phyloP scores from a whole-genome alignment of 2,329 filamentous ascomycete genomes.

The Colletotrichum navitas region DNA sequence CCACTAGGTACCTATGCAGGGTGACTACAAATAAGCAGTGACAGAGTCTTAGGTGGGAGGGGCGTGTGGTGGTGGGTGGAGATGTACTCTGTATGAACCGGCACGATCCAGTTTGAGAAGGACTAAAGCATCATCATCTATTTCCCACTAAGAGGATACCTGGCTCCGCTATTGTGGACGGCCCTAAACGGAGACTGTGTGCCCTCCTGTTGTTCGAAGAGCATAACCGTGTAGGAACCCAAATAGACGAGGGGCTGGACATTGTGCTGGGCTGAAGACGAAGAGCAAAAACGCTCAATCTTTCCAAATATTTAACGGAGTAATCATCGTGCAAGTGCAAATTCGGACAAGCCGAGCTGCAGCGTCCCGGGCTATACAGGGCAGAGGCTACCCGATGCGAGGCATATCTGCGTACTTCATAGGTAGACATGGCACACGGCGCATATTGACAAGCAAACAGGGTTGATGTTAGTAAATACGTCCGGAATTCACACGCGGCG shows the following conservation, averaged over 20 bases:
- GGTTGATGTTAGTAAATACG: slow-evolving; percentile 12
- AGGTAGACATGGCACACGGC: neutral
- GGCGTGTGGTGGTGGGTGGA: slow-evolving; percentile 24
- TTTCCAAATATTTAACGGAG: neutral
- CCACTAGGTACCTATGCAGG: neutral
- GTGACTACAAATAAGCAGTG: neutral
- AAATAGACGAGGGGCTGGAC: neutral
- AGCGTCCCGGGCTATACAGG: slow-evolving; percentile 10
- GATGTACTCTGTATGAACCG: slow-evolving; percentile 18
- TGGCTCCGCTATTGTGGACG: slow-evolving; percentile 8
- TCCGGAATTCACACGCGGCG: slow-evolving; percentile 6
- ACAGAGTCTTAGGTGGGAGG: neutral
- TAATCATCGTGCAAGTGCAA: slow-evolving; percentile 13
- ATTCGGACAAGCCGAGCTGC: slow-evolving; percentile 16
- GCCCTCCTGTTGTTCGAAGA: neutral
- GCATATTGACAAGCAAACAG: slow-evolving; percentile 19
- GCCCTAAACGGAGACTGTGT: slow-evolving; percentile 19
- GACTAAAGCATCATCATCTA: slow-evolving; percentile 29
- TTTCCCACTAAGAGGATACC: neutral
- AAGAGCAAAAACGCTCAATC: neutral
- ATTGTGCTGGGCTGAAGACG: neutral
- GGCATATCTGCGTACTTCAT: neutral
- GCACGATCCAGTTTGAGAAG: slow-evolving; percentile 16
- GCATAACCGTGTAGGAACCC: neutral
- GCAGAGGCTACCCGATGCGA: neutral